phyloP scores from a whole-genome alignment of 2,329 filamentous ascomycete species.

The Diaporthe humulicola region DNA sequence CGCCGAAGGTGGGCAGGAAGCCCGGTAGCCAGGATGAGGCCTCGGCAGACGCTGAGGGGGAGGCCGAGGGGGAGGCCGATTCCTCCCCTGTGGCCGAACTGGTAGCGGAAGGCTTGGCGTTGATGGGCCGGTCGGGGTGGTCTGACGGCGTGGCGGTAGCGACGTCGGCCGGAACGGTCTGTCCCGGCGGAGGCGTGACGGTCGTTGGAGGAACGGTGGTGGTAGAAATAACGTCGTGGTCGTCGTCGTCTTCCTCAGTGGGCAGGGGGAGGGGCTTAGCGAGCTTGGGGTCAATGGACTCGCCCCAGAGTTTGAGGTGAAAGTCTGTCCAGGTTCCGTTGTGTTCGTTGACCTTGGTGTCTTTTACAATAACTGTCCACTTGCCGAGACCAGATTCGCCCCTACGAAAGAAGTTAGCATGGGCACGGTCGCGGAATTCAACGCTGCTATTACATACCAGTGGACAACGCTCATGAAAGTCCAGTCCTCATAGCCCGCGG shows the following conservation, averaged over 20 bases:
- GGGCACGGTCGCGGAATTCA: neutral
- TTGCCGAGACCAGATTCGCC: conserved; percentile 89
- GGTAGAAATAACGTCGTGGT: conserved; percentile 78
- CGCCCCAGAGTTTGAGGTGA: conserved; percentile 95
- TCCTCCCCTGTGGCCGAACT: conserved; percentile 47
- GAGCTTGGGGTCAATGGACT: conserved; percentile 81
- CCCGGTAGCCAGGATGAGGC: conserved; percentile 81
- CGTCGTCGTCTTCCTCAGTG: conserved; percentile 83
- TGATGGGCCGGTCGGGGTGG: conserved; percentile 74
- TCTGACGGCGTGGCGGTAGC: conserved; percentile 65
- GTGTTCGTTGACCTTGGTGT: conserved; percentile 82
- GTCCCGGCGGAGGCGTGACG: conserved; percentile 67
- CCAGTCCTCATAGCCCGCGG: conserved; percentile 89
- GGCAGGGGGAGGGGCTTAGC: conserved; percentile 85
- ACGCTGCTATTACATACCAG: conserved; percentile 71
- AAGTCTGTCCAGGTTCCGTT: conserved; percentile 89
- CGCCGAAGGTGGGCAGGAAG: conserved; percentile 90
- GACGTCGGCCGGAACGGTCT: conserved; percentile 55
- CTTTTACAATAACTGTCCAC: conserved; percentile 93
- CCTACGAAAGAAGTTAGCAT: conserved; percentile 63
- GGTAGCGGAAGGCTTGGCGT: conserved; percentile 55
- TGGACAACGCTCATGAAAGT: conserved; percentile 99
- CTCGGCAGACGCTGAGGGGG: conserved; percentile 52
- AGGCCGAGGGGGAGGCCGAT: conserved; percentile 45
- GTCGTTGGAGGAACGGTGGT: conserved; percentile 73